These are phyloP conservation scores for Thielaviopsis populi DNA, from an alignment of 2,329 filamentous ascomycete species.

Conservation along the genomic window DNA sequence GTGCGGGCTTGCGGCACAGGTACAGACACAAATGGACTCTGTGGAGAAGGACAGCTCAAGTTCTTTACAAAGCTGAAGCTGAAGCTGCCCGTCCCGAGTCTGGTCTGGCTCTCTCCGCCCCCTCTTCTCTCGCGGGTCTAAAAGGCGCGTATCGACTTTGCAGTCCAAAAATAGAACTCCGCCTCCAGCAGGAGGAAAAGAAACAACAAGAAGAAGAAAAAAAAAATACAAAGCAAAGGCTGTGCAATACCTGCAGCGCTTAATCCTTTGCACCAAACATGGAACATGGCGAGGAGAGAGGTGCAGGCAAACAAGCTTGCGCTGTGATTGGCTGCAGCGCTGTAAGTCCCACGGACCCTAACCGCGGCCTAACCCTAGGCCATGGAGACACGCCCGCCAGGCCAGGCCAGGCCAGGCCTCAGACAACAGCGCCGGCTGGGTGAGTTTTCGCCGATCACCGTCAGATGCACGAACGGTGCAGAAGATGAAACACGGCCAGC, in stretches of 20 bases:
- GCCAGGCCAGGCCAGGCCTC: neutral
- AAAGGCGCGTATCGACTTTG: neutral
- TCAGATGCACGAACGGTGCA: neutral
- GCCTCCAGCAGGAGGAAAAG: neutral
- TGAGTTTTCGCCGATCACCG: no score
- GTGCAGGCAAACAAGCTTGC: neutral
- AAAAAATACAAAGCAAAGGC: neutral
- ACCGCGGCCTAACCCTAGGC: neutral
- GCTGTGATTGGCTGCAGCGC: no score
- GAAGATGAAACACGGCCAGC: neutral
- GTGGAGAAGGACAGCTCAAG: neutral
- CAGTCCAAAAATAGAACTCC: neutral
- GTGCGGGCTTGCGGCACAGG: neutral
- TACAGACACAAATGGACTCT: neutral
- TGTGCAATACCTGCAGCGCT: neutral
- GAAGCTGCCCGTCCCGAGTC: no score
- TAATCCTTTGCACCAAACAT: neutral
- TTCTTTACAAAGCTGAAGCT: neutral
- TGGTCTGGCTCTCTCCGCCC: no score
- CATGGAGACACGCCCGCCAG: neutral
- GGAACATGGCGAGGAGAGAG: neutral
- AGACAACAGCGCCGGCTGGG: neutral
- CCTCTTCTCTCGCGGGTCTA: no score
- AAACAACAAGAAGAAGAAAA: neutral
- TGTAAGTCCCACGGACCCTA: no score